Percentiles rank a stretch among this genome's conserved stretches.
phyloP scores from a whole-genome alignment of 2,329 filamentous ascomycete species.

The Westerdykella sp. region DNA sequence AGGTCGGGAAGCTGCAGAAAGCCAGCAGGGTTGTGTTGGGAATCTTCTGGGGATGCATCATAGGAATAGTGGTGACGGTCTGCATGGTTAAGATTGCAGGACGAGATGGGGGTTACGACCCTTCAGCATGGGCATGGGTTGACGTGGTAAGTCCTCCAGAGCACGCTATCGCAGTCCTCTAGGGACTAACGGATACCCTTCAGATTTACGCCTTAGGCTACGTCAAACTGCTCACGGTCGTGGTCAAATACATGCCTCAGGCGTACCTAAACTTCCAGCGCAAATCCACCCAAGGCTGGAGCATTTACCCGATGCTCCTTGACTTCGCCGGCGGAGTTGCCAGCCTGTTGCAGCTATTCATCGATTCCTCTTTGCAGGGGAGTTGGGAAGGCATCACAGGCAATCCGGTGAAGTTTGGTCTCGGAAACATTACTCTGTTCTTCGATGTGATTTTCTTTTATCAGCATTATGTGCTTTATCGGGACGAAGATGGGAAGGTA shows the following conservation, averaged over 20 bases:
- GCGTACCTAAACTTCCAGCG: slow-evolving; percentile 71
- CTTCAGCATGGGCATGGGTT: slow-evolving; percentile 55
- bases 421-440: slow-evolving; percentile 77
- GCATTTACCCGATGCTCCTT: slow-evolving; percentile 74
- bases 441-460: slow-evolving; percentile 82
- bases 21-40: slow-evolving; percentile 59
- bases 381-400: slow-evolving; percentile 90
- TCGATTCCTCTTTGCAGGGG: slow-evolving; percentile 76
- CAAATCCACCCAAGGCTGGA: slow-evolving; percentile 81
- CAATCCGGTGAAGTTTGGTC: slow-evolving; percentile 82
- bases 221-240: slow-evolving; percentile 79
- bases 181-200: slow-evolving; percentile 5
- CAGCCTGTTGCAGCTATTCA: slow-evolving; percentile 71
- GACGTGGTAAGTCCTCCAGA: slow-evolving; percentile 48
- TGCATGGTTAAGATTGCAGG: slow-evolving; percentile 41
- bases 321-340: slow-evolving; percentile 77
- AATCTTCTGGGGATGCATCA: slow-evolving; percentile 62
- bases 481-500: slow-evolving; percentile 11
- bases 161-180: background rate
- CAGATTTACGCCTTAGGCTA: slow-evolving; percentile 66
- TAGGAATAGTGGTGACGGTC: slow-evolving; percentile 48
- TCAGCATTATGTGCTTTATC: slow-evolving; percentile 84
- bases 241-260: slow-evolving; percentile 82
- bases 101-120: slow-evolving; percentile 41
- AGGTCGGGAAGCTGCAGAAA: slow-evolving; percentile 49